Base-by-base conservation (phyloP, 768 basidiomycete genomes). In the Strobilomyces confusus region DNA sequence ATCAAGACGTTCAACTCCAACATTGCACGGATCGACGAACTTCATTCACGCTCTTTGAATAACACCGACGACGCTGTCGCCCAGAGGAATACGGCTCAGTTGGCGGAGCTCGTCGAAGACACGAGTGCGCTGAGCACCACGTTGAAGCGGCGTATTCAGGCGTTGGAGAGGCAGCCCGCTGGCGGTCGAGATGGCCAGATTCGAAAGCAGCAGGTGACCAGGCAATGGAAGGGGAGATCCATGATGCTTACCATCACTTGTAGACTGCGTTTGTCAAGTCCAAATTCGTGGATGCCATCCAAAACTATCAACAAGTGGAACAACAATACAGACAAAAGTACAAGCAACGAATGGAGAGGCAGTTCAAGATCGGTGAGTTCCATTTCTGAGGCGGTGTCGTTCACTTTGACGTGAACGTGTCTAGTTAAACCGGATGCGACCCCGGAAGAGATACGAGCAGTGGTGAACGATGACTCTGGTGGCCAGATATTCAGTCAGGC, bases 351-450 rank as follows among this genome's bases (percentile, higher is more conserved):
- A 81, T 92, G 73, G 89, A 89, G 66, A 77, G 91, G 54, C 89
- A 97, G 70, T 88, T 89, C 72, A 90, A 83, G 65, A 95, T 95
- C 56, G 89, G 89, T 86, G 41, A 13, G 80, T 57, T 49, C 23
- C 8, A 12, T 34, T 46, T 15, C 15, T 13, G 4, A n/a, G 11
- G 7, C 17, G 9, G 1, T 12, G 17, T 23, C 12, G 4, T 12
- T 57, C 8, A 37, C 43, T 8, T 34, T 58, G 49, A 55, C 32
- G 34, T 13, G 29, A 20, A 13, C 44, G 1, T 37, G 4, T 33
- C 17, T 56, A 91, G 93, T 94, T 51, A 97, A 97, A 73, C 94
- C 93, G 44, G 85, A 95, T 70, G 95, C 95, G 5, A 84, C 92
- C 1, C 86, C 86, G 2, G 92, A 95, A 51, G 95, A 98, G 71